Percentiles rank a stretch among this genome's conserved stretches.
These are phyloP conservation scores for Saccharomycopsis lassenensis DNA, from an alignment of 805 yeast species.

Conservation along the genomic window DNA sequence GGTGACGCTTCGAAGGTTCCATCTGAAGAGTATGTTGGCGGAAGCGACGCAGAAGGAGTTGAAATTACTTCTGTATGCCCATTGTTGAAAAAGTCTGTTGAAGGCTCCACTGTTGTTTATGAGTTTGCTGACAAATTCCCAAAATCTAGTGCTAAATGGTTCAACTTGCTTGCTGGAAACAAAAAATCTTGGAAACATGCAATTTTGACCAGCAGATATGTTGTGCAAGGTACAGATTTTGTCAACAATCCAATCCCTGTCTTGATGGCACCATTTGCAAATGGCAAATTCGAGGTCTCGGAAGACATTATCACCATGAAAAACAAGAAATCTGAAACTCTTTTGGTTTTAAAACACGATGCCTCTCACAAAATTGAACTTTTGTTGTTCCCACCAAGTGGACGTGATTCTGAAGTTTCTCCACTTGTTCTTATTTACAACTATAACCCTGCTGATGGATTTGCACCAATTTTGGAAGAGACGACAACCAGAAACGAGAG, in stretches of 20 bases:
- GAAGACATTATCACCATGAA: too few relatives aligned
- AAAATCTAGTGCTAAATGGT: constrained; percentile 42
- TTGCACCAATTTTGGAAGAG: constrained; percentile 86
- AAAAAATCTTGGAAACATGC: constrained; percentile 85
- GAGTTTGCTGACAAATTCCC: constrained; percentile 26
- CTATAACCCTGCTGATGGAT: constrained; percentile 81
- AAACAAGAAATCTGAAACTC: too few relatives aligned
- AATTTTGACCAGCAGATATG: constrained; percentile 62
- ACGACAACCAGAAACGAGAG: constrained; percentile 86
- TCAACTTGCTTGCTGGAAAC: constrained; percentile 69
- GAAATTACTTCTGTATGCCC: constrained; percentile 23
- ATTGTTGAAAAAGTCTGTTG: constrained; percentile 18
- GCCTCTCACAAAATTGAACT: constrained; percentile 58
- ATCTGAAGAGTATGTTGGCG: constrained; percentile 81
- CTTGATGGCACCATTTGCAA: constrained; percentile 63
- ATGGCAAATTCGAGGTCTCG: too few relatives aligned
- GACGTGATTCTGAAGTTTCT: constrained; percentile 63
- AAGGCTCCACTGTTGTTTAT: constrained; percentile 26
- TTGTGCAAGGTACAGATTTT: constrained; percentile 79
- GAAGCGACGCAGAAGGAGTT: too few relatives aligned
- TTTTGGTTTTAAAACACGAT: too few relatives aligned
- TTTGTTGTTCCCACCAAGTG: constrained; percentile 78
- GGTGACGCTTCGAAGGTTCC: constrained; percentile 71
- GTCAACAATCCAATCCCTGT: constrained; percentile 69
- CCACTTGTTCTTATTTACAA: constrained; percentile 68